These are phyloP conservation scores for Dalbergia oliveri DNA, from an alignment of 306 rosid genomes.

Conservation along the genomic window DNA sequence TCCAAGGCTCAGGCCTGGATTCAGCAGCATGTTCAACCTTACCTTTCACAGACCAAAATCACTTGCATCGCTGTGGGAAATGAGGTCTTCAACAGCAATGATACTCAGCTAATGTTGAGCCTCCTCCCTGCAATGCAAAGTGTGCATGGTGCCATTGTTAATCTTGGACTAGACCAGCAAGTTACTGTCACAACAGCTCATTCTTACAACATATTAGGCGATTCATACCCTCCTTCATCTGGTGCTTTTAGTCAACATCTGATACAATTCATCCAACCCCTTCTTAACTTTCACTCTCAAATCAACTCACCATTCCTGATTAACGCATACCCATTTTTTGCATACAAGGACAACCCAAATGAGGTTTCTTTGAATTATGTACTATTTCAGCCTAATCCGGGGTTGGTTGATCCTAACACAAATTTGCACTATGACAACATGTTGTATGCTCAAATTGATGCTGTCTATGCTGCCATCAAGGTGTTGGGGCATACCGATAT, in stretches of 20 bases:
- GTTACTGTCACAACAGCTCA: conserved; percentile 76
- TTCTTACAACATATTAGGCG: conserved; percentile 61
- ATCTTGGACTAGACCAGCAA: conserved; percentile 65
- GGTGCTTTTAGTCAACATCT: conserved; percentile 69
- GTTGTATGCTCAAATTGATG: conserved; percentile 91
- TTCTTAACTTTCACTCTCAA: conserved; percentile 65
- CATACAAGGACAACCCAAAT: conserved; percentile 74
- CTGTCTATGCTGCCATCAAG: conserved; percentile 82
- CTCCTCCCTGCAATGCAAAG: conserved; percentile 86
- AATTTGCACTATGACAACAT: conserved; percentile 85
- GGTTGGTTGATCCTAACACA: conserved; percentile 68
- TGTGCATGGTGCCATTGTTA: conserved; percentile 62
- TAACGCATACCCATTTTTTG: conserved; percentile 85
- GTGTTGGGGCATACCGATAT: conserved; percentile 66
- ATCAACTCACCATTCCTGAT: conserved; percentile 72
- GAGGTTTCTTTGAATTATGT: conserved; percentile 65
- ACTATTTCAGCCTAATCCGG: conserved; percentile 77
- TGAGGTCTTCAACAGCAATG: conserved; percentile 65
- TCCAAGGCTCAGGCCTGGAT: conserved; percentile 77
- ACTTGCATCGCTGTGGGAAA: conserved; percentile 78
- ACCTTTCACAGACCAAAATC: conserved; percentile 72
- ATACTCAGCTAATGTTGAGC: conserved; percentile 47
- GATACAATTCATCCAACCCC: conserved; percentile 62
- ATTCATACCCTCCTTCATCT: conserved; percentile 78
- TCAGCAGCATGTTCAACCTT: conserved; percentile 61